A percentile compares a stretch with the other conserved stretches of the same genome.
These are phyloP conservation scores for Raffaelea ambrosiae DNA, from an alignment of 2,329 filamentous ascomycete genomes.

Conservation along the genomic window DNA sequence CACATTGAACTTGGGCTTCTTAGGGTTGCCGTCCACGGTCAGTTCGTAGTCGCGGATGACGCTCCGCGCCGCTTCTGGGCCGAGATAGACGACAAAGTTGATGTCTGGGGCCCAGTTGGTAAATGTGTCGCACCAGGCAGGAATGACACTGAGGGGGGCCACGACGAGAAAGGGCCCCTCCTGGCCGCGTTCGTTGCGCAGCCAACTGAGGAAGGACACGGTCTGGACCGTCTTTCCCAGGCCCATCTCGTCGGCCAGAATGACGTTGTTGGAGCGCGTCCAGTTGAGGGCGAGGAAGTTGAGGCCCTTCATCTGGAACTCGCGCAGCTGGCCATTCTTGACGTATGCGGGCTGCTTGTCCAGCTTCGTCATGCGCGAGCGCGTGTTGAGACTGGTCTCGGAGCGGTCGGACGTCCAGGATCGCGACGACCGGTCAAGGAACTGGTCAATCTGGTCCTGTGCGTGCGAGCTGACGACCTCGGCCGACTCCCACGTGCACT, in stretches of 20 bases:
- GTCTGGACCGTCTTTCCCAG: slow-evolving; percentile 97
- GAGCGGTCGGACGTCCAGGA: slow-evolving; percentile 72
- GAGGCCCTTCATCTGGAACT: slow-evolving; percentile 88
- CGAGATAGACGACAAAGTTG: slow-evolving; percentile 95
- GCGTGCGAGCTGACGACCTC: slow-evolving; percentile 62
- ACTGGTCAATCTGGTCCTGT: slow-evolving; percentile 86
- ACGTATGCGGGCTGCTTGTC: slow-evolving; percentile 81
- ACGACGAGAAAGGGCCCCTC: slow-evolving; percentile 95
- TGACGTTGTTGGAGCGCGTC: slow-evolving; percentile 89
- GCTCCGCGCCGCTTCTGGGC: slow-evolving; percentile 74
- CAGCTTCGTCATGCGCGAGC: slow-evolving; percentile 64
- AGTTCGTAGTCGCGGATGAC: slow-evolving; percentile 90
- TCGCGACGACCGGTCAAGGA: slow-evolving; percentile 72
- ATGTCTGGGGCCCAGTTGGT: slow-evolving; percentile 92
- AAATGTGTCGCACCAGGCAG: slow-evolving; percentile 97
- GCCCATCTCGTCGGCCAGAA: slow-evolving; percentile 97
- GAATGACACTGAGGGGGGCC: slow-evolving; percentile 94
- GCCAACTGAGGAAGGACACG: slow-evolving; percentile 93
- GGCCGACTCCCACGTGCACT: slow-evolving; percentile 86
- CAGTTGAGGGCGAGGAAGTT: slow-evolving; percentile 97
- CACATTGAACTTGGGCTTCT: slow-evolving; percentile 94
- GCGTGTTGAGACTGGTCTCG: slow-evolving; percentile 67
- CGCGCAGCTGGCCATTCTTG: slow-evolving; percentile 72
- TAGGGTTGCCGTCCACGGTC: slow-evolving; percentile 74
- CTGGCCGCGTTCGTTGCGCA: slow-evolving; percentile 80